Evolutionary conservation across 2,329 filamentous ascomycete species (phyloP).

Genomic region (Colletotrichum caudatum): DNA sequence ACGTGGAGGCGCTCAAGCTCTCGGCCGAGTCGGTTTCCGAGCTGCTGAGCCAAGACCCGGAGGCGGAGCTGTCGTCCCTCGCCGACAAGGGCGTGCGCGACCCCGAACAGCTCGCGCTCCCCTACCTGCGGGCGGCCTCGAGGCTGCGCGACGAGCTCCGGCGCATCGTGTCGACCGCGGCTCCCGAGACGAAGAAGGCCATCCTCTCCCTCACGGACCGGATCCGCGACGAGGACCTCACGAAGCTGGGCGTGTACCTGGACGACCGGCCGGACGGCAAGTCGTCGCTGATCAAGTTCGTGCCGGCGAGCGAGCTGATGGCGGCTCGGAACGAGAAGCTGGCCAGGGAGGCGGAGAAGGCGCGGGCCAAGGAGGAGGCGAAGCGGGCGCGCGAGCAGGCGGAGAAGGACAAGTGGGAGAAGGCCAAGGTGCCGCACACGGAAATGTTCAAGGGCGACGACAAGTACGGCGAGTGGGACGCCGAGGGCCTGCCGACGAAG

Average conservation of each 20-base stretch:
- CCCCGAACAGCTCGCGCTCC: constrained; percentile 64
- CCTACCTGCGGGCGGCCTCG: constrained; percentile 67
- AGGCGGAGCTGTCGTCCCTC: constrained; percentile 60
- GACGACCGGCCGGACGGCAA: constrained; percentile 79
- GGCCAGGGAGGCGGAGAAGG: constrained; percentile 71
- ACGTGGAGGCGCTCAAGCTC: constrained; percentile 62
- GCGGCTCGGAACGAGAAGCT: constrained; percentile 70
- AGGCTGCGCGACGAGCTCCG: constrained; percentile 73
- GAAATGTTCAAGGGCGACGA: constrained; percentile 70
- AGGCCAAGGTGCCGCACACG: constrained; percentile 66
- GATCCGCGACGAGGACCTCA: constrained; percentile 84
- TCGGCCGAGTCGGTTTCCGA: constrained; percentile 57
- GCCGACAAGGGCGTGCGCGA: constrained; percentile 61
- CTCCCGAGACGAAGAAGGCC: constrained; percentile 71
- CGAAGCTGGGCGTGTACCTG: constrained; percentile 86
- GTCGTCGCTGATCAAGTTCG: constrained; percentile 79
- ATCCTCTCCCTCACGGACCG: constrained; percentile 82
- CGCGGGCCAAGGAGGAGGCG: constrained; percentile 66
- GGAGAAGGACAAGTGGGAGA: constrained; percentile 67
- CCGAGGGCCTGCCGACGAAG: constrained; percentile 82
- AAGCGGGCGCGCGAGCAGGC: constrained; percentile 62
- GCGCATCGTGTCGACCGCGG: constrained; percentile 61
- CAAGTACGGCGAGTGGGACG: constrained; percentile 82
- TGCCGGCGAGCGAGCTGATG: constrained; percentile 68
- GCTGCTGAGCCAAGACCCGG: constrained; percentile 59